Conservation (phyloP, 306 rosid genomes). For the apple (Malus domestica) region DNA sequence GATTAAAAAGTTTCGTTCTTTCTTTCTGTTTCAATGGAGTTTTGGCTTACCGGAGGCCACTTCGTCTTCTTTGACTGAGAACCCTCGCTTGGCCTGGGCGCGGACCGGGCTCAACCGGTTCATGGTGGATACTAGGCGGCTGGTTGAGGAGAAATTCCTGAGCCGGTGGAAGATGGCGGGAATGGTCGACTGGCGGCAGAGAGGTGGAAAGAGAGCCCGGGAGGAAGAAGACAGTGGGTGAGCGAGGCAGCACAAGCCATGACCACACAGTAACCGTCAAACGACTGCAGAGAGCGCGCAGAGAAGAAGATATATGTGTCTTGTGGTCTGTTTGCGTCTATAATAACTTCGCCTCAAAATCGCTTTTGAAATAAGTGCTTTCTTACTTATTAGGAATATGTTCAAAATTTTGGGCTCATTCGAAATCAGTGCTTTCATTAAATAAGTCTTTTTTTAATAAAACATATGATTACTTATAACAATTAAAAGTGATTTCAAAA, state of each 20-base stretch:
- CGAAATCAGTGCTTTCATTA: no score
- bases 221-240: constrained; percentile 9
- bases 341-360: no score
- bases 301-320: background rate
- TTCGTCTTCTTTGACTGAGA: constrained; percentile 41
- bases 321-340: no score
- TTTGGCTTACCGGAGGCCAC: constrained; percentile 55
- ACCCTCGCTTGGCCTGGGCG: constrained; percentile 47
- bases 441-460: no score
- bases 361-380: no score
- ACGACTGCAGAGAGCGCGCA: background rate
- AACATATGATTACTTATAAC: no score
- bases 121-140: constrained; percentile 13
- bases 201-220: constrained; percentile 16
- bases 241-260: constrained; percentile 43
- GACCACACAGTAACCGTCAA: background rate
- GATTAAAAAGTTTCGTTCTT: background rate
- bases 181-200: constrained; percentile 16
- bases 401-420: no score
- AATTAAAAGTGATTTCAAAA: no score
- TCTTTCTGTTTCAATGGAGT: background rate
- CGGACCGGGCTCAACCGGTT: constrained; percentile 16
- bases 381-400: no score
- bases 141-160: constrained; percentile 17
- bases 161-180: constrained; percentile 25